phyloP scores from a whole-genome alignment of 2,329 filamentous ascomycete species.

The Cercospora brassicicola region DNA sequence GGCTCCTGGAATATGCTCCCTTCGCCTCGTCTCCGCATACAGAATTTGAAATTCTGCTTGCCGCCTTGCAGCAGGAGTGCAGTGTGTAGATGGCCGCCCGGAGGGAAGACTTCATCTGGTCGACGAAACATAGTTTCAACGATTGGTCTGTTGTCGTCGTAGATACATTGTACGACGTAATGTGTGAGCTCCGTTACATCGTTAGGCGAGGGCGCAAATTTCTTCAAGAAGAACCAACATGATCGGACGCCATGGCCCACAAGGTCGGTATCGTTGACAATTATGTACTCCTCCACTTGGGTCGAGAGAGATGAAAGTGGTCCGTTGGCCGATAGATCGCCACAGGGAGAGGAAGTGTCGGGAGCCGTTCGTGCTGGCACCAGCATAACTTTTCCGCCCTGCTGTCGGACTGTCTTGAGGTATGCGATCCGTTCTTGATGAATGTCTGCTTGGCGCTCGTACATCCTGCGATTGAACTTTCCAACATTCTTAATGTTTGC shows the following conservation, averaged over 20 bases:
- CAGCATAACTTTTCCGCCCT: neutral
- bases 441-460: slow-evolving; percentile 7
- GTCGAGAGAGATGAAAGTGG: neutral
- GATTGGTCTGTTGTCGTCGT: slow-evolving; percentile 2
- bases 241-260: slow-evolving; percentile 1
- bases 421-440: slow-evolving; percentile 5
- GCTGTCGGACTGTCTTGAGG: neutral
- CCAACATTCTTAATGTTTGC: neutral
- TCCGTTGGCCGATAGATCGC: neutral
- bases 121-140: slow-evolving; percentile 4
- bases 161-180: slow-evolving; percentile 1
- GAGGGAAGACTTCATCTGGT: slow-evolving; percentile 4
- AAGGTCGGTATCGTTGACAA: neutral
- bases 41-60: slow-evolving; percentile 6
- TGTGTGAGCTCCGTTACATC: neutral
- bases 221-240: slow-evolving; percentile 1
- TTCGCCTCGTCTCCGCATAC: neutral
- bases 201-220: neutral
- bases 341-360: neutral
- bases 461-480: slow-evolving; percentile 8
- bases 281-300: neutral
- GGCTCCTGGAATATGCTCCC: neutral
- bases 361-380: neutral
- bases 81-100: slow-evolving; percentile 4
- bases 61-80: neutral